A percentile compares a stretch with the other conserved stretches of the same genome.
Evolutionary conservation across 169 alveolate genomes (phyloP).

Genomic region (Cryptosporidium ubiquitum): DNA sequence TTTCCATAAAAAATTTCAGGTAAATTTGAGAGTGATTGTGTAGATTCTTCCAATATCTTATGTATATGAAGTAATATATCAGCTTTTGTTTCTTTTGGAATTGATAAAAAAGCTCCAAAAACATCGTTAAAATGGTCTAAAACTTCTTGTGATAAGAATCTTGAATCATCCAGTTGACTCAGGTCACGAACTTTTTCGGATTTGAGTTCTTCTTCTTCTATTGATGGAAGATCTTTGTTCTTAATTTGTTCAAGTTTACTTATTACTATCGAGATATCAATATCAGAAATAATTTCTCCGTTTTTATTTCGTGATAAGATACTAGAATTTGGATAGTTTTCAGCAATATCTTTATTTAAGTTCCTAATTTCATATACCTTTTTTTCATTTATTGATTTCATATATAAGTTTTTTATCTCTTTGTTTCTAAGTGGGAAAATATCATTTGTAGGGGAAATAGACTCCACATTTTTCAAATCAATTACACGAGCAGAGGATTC

Average conservation of each 20-base stretch:
- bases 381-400: conserved; percentile 42
- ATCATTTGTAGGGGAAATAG: conserved; percentile 60
- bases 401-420: conserved; percentile 23
- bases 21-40: conserved; percentile 4
- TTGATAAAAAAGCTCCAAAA: conserved; percentile 33
- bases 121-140: conserved; percentile 36
- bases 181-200: neutral
- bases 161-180: neutral
- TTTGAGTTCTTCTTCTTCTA: conserved; percentile 37
- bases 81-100: conserved; percentile 61
- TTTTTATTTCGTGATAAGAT: conserved; percentile 10
- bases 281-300: conserved; percentile 6
- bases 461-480: conserved; percentile 16
- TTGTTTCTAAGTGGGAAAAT: conserved; percentile 50
- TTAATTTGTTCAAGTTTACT: conserved; percentile 6
- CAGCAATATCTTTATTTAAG: conserved; percentile 39
- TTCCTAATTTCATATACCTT: neutral
- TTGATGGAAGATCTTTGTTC: conserved; percentile 2
- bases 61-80: conserved; percentile 25
- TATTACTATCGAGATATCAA: conserved; percentile 9
- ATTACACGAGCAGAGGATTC: neutral
- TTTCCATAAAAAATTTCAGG: conserved; percentile 60
- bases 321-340: conserved; percentile 46
- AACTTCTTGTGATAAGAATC: conserved; percentile 20
- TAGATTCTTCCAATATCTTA: conserved; percentile 16